Percentiles rank a stretch among this genome's conserved stretches.
These are phyloP conservation scores for Tuber aestivum DNA, from an alignment of 495 filamentous ascomycete species.

Conservation along the genomic window DNA sequence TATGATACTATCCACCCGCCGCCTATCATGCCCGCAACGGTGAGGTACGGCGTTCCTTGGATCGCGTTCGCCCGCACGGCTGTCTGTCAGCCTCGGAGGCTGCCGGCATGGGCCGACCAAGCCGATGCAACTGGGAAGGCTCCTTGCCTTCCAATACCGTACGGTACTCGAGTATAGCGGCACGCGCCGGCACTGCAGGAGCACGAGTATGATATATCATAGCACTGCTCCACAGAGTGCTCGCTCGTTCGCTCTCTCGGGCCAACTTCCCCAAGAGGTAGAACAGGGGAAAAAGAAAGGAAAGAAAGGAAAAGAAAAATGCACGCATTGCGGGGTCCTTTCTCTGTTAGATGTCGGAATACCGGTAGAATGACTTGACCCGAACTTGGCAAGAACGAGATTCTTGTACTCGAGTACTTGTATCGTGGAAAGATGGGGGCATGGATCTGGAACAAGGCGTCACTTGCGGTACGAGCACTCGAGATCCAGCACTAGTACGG, in stretches of 20 bases:
- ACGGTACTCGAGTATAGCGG: too few relatives aligned
- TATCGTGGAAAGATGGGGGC: not conserved
- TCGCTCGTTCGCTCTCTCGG: not conserved
- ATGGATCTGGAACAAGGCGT: too few relatives aligned
- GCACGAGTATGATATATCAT: too few relatives aligned
- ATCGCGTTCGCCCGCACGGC: not conserved
- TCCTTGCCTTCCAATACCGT: not conserved
- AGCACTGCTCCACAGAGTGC: too few relatives aligned
- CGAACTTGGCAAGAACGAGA: not conserved
- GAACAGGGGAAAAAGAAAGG: not conserved
- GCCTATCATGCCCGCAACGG: not conserved
- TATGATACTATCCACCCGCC: not conserved
- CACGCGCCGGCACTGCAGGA: too few relatives aligned
- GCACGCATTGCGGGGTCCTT: not conserved
- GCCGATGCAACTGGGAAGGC: not conserved
- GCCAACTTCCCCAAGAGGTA: not conserved
- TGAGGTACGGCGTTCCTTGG: not conserved
- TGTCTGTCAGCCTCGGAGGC: not conserved
- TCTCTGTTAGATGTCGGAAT: not conserved
- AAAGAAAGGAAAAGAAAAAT: not conserved
- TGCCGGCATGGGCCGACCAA: not conserved
- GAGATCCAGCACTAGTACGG: too few relatives aligned
- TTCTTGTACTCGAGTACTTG: not conserved
- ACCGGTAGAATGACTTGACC: not conserved
- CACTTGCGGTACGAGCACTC: too few relatives aligned